Percentiles rank a stretch among this genome's conserved stretches.
Conservation (phyloP, 345 rosid genomes). For the Syzygium grande region DNA sequence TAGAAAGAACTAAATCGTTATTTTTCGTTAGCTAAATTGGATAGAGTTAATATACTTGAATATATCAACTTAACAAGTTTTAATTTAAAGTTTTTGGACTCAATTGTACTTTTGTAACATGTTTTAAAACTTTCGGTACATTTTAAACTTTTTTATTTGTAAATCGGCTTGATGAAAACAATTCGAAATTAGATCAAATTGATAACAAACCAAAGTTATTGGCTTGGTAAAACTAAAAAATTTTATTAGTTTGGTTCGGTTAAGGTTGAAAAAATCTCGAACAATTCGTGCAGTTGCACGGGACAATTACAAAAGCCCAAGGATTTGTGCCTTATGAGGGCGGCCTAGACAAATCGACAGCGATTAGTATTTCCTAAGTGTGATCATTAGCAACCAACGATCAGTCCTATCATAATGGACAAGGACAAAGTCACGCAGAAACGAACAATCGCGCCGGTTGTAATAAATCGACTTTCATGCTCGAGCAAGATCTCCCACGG, state of each 20-base stretch:
- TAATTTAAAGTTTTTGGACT: rapidly evolving
- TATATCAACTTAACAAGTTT: background rate
- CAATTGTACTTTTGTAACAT: rapidly evolving
- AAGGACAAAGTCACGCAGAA: background rate
- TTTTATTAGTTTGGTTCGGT: background rate
- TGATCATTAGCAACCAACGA: background rate
- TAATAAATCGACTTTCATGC: background rate
- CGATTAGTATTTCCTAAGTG: background rate
- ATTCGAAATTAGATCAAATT: too few relatives aligned
- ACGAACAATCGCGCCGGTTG: background rate
- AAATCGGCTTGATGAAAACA: background rate
- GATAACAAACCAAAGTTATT: too few relatives aligned
- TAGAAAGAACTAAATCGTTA: rapidly evolving
- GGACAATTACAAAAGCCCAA: background rate
- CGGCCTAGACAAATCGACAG: background rate
- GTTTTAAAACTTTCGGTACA: rapidly evolving
- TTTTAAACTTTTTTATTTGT: rapidly evolving
- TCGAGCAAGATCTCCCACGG: background rate
- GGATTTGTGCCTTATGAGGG: background rate
- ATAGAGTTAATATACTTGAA: background rate
- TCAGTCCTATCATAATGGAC: background rate
- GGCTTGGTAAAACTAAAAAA: background rate
- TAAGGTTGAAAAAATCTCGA: background rate
- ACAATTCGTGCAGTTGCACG: background rate
- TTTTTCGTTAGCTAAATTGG: background rate